A percentile compares a stretch with the other conserved stretches of the same genome.
Evolutionary conservation across 2,329 filamentous ascomycete species (phyloP).

Genomic region (Apiospora sp.): DNA sequence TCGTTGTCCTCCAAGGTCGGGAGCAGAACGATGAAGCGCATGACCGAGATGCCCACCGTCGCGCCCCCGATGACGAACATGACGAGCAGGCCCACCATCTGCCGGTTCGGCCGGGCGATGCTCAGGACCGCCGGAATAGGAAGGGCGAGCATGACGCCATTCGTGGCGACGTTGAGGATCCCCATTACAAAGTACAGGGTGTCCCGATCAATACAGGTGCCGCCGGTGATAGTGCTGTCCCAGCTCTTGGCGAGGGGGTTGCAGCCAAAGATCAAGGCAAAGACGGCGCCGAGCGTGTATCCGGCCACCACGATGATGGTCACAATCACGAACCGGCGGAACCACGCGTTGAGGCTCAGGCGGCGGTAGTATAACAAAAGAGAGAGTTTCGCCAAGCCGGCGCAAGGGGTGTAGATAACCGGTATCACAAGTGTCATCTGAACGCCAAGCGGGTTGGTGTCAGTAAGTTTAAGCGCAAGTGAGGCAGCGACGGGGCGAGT

Average conservation of each 20-base stretch:
- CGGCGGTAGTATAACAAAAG: constrained; percentile 37
- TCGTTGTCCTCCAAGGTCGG: constrained; percentile 10
- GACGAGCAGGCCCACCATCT: constrained; percentile 47
- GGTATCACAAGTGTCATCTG: constrained; percentile 25
- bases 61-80: constrained; percentile 51
- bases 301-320: constrained; percentile 32
- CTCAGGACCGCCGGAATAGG: constrained; percentile 48
- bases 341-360: constrained; percentile 35
- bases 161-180: constrained; percentile 49
- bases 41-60: constrained; percentile 25
- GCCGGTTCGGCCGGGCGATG: constrained; percentile 48
- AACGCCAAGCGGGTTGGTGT: neutral
- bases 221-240: constrained; percentile 31
- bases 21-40: constrained; percentile 21
- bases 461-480: neutral
- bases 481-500: neutral
- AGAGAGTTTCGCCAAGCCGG: constrained; percentile 38
- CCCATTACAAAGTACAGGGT: constrained; percentile 52
- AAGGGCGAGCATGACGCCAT: constrained; percentile 48
- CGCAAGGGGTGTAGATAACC: constrained; percentile 32
- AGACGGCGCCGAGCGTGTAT: neutral
- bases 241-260: constrained; percentile 34
- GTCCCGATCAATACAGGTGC: constrained; percentile 48
- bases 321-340: constrained; percentile 30
- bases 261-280: constrained; percentile 36